Base-by-base conservation (phyloP, 345 rosid species). In the Moricandia arvensis region DNA sequence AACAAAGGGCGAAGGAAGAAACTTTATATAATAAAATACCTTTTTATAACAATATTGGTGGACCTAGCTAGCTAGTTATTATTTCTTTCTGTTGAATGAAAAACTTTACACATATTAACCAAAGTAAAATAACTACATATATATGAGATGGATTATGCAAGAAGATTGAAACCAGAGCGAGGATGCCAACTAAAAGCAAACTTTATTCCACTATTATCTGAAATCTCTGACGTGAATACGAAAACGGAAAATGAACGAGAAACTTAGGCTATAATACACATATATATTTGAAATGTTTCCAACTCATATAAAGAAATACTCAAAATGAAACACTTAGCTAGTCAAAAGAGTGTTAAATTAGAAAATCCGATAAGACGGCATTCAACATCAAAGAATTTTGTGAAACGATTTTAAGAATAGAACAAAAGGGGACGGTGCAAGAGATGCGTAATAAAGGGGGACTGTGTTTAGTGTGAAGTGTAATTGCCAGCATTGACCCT, bases 401-500 rank as follows among this genome's bases (percentile, higher is more conserved):
- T 15, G 15, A 41, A 9, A 41, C 29, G 43, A 16, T 10, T 15
- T 9, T 15, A 59, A 26, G 30, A 11, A 16, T 45, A 16, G 8
- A 45, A 45, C 13, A 26, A 35, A 62, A 49, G n/a, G 26, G 60
- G 35, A 47, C 34, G 33, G 68, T 51, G 26, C 66, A 62, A 9
- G 29, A 62, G 41, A 54, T 27, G 18, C 30, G 63, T 64, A 29
- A 73, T 64, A 43, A 64, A 27, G 70, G 63, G 63, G 63, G 51
- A 54, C 31, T 73, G 63, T 73, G 63, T 54, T 73, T 35, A 53
- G 57, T 63, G 54, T 27, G 55, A 63, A 18, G 11, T n/a, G 76
- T 73, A 55, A 35, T 73, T 70, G 64, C 63, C 63, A 15, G 30
- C 70, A 73, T 63, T 73, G 70, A 73, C 30, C 10, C 70, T 73